These are phyloP conservation scores for Paecilomyces formosus DNA, from an alignment of 2,329 filamentous ascomycete genomes.

Conservation along the genomic window DNA sequence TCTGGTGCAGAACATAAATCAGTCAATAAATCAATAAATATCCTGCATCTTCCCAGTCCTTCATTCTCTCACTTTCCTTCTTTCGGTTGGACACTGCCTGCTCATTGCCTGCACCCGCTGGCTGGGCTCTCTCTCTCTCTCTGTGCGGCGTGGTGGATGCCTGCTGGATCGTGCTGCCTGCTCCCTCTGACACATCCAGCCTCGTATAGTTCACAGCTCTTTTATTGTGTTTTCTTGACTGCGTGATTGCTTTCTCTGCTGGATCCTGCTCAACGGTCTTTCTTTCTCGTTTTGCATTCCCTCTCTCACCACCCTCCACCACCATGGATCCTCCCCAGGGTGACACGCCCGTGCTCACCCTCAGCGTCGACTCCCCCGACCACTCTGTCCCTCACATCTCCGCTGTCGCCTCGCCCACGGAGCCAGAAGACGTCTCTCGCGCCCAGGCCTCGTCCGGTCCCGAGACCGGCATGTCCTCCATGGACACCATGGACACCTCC, in stretches of 20 bases:
- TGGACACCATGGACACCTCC: constrained; percentile 12
- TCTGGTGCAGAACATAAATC: not conserved
- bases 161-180: not conserved
- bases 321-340: not conserved
- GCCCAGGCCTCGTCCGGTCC: not conserved
- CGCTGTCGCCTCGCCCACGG: not conserved
- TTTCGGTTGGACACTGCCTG: not conserved
- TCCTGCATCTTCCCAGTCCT: too few relatives aligned
- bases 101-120: not conserved
- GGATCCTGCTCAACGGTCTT: constrained; percentile 1
- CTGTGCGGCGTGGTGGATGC: not conserved
- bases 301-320: not conserved
- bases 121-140: not conserved
- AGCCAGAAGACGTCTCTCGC: not conserved
- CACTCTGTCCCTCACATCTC: not conserved
- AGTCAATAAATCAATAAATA: too few relatives aligned
- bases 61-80: too few relatives aligned
- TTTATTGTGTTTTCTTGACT: not conserved
- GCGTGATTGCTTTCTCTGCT: constrained; percentile 2
- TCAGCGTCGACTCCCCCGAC: not conserved
- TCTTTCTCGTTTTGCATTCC: constrained; percentile 5
- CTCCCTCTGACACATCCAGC: not conserved
- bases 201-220: not conserved
- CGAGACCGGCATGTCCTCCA: not conserved
- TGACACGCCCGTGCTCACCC: not conserved